Evolutionary conservation across 768 basidiomycete genomes (phyloP), one percentile per base, ranked within the genome.

Genomic region (Multifurca ochricompacta): DNA sequence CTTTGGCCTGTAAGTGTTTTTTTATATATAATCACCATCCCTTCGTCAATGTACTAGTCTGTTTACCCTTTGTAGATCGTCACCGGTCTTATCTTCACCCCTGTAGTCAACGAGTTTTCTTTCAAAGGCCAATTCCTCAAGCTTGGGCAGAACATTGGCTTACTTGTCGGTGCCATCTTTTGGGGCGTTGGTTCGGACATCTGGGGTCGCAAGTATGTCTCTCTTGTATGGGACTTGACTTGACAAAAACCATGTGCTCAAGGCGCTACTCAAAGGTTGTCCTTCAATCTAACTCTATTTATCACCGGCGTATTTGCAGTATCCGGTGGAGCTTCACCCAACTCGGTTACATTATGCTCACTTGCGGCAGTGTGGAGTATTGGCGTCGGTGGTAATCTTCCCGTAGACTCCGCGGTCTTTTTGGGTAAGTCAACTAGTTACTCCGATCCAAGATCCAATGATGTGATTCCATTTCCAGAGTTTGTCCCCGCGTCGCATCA

Each of bases 321-420:
- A 16, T 74, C 81, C 1, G 79, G 81, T 36, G 85, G 83, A 13
- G 82, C 75, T 2, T 76, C 83, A 0, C 74, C 77, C 0, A 77
- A 79, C 62, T 77, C 69, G 48, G 56, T 76, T 27, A 67, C 81
- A 0, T 66, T 85, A 21, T 75, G 76, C 50, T 72, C 78, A 3
- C 67, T 84, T 28, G 68, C 77, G 0, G 77, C 81, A 1, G 69
- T 79, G 1, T 78, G 80, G 74, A 79, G 80, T n/a, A 69, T 85
- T 19, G 84, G 84, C 1, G 83, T 85, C 4, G 84, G 84, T 27
- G 85, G 85, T 48, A 84, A 85, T 59, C 66, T 88, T 7, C 85
- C 85, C 0, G 85, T 88, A 0, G 87, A 88, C 62, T 82, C 81
- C 32, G 81, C 86, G 0, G 77, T 88, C 21, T 89, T 89, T 67